Percentiles rank a stretch among this genome's conserved stretches.
These are phyloP conservation scores for Forsythia viridissima DNA, from an alignment of 257 asterid species.

Conservation along the genomic window DNA sequence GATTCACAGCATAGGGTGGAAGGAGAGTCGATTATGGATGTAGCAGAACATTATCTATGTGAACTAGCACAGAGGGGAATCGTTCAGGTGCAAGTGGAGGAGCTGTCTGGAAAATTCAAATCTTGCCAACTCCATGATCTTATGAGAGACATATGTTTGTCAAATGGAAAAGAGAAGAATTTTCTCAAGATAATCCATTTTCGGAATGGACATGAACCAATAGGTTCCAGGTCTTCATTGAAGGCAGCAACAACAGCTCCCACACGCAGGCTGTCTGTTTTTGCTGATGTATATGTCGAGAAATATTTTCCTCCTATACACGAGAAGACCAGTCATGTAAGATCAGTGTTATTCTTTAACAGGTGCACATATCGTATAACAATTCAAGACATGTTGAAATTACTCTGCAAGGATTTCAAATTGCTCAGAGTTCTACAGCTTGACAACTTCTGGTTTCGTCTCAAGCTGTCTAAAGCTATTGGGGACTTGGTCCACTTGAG, in stretches of 20 bases:
- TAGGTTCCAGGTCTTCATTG: too few relatives aligned
- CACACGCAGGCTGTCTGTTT: not conserved
- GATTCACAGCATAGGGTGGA: not conserved
- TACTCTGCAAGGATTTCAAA: not conserved
- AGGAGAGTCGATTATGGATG: constrained; percentile 22
- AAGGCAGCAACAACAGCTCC: too few relatives aligned
- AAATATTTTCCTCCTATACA: not conserved
- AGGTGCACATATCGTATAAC: not conserved
- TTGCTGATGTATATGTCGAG: not conserved
- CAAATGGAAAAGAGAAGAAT: constrained; percentile 18
- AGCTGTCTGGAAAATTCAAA: not conserved
- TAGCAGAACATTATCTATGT: constrained; percentile 27
- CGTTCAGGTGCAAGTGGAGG: constrained; percentile 7
- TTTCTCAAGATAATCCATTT: not conserved
- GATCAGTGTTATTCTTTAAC: not conserved
- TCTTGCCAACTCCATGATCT: constrained; percentile 26
- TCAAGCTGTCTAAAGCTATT: not conserved
- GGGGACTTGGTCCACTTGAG: constrained; percentile 18
- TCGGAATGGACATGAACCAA: too few relatives aligned
- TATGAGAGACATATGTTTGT: constrained; percentile 27
- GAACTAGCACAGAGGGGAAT: constrained; percentile 18
- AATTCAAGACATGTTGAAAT: too few relatives aligned
- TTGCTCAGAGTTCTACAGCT: not conserved
- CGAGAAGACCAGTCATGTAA: not conserved
- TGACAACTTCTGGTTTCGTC: not conserved